Conservation (phyloP, 78 protist genomes). For the Planoprotostelium fungivorum region DNA sequence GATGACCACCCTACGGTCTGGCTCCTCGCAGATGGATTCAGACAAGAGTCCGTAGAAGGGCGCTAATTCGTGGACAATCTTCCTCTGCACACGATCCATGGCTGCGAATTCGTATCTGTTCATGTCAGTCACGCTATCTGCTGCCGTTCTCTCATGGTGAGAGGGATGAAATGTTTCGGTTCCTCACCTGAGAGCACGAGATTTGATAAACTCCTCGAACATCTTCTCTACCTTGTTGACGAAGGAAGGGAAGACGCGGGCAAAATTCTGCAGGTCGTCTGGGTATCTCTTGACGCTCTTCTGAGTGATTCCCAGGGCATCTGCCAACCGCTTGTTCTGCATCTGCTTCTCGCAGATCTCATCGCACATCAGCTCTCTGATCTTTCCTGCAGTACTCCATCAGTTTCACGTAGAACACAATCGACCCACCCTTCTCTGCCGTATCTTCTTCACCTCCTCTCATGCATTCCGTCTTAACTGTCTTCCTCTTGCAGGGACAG, state of each 20-base stretch:
- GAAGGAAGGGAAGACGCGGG: neutral
- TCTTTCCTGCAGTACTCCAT: neutral
- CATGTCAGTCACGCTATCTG: neutral
- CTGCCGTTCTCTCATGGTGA: too few species aligned
- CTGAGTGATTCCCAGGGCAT: constrained; percentile 16
- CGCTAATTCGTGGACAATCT: neutral
- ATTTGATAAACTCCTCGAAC: neutral
- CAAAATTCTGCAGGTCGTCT: neutral
- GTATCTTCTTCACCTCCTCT: constrained; percentile 19
- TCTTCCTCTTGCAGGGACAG: constrained; percentile 53
- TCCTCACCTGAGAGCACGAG: neutral
- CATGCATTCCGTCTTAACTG: constrained; percentile 39
- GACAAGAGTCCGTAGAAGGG: neutral
- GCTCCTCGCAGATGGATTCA: neutral
- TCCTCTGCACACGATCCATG: neutral
- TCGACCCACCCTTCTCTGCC: neutral
- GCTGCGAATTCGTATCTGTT: neutral
- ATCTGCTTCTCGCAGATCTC: constrained; percentile 48
- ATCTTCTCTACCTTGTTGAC: neutral
- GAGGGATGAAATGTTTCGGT: neutral
- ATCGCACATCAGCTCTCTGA: constrained; percentile 57
- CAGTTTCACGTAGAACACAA: neutral
- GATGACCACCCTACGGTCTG: neutral
- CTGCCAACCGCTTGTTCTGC: constrained; percentile 35
- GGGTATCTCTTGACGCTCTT: neutral